Base-by-base conservation (phyloP, 2,329 filamentous ascomycete genomes). In the Claviceps sp. region DNA sequence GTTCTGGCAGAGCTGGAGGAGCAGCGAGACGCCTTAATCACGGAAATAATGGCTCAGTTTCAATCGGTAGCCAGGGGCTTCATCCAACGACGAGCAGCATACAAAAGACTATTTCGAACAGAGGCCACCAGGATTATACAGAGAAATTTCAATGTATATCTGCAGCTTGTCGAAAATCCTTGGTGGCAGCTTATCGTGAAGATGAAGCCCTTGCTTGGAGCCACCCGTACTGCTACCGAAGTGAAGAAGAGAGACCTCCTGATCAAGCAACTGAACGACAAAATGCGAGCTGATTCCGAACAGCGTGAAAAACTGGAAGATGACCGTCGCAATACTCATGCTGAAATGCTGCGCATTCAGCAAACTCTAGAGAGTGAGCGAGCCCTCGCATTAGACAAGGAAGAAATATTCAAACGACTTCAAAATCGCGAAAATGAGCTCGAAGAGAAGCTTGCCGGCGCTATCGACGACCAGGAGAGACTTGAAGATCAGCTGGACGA, bases 371-470 rank as follows among this genome's bases (percentile, higher is more conserved):
- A 98, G 66, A 95, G 90, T 58, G 94, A 98, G 68, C 82, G 93
- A 48, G 88, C 91, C n/a, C 75, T 98, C 43, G 93, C 93, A 1
- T 73, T 98, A 5, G 93, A 99, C 68, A 98, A 98, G 65, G 94
- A 99, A 64, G 93, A 98, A 62, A 98, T 99, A 54, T 98, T 97
- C 74, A 94, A 91, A 64, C 82, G 94, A n/a, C 75, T 98, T 22
- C 93, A 96, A 63, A 73, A 84, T 50, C 85, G 93, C n/a, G 93
- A 98, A 68, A 78, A 82, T 11, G 91, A 98, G 64, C 77, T 99
- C 4, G 87, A 85, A 50, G 94, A 98, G 62, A 96, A 97, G 70
- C 78, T 99, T 30, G 80, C 89, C 40, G 91, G 87, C 41, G 91
- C 91, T 34, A 81, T 97, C 54, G 87, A 95, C 22, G 94, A 99